Percentiles rank a stretch among this genome's conserved stretches.
These are phyloP conservation scores for Metschnikowia orientalis DNA, from an alignment of 805 yeast genomes.

Conservation along the genomic window DNA sequence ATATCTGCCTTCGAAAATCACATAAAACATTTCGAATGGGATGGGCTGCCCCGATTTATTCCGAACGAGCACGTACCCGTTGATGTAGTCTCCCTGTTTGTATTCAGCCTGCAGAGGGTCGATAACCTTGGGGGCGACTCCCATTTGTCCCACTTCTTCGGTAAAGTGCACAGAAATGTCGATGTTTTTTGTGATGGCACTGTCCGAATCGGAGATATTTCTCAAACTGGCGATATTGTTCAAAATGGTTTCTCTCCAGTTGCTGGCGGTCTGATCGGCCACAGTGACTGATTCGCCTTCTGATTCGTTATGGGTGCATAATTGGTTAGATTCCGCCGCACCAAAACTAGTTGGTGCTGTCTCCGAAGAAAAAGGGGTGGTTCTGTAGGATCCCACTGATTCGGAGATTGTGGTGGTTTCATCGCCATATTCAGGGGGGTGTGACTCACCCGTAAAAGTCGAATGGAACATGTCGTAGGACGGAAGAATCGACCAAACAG, in stretches of 20 bases:
- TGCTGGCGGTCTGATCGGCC: conserved; percentile 31
- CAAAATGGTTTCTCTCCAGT: conserved; percentile 37
- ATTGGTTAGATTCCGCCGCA: neutral
- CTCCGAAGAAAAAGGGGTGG: too few species aligned
- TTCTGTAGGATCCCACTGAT: conserved; percentile 4
- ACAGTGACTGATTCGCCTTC: conserved; percentile 19
- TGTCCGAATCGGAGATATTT: conserved; percentile 28
- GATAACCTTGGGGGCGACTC: conserved; percentile 24
- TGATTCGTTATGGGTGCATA: neutral
- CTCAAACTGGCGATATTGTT: conserved; percentile 35
- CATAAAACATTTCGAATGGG: conserved; percentile 59
- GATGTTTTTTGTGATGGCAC: conserved; percentile 24
- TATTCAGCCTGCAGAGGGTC: conserved; percentile 42
- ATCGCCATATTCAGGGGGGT: conserved; percentile 16
- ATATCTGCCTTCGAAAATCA: conserved; percentile 50
- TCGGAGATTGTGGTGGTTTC: conserved; percentile 8
- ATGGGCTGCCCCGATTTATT: conserved; percentile 41
- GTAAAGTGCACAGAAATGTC: conserved; percentile 30
- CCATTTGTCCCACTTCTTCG: conserved; percentile 28
- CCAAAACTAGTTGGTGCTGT: conserved; percentile 1
- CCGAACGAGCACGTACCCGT: conserved; percentile 46
- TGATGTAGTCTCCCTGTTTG: conserved; percentile 60
- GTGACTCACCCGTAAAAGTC: conserved; percentile 12
- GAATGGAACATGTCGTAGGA: conserved; percentile 33
- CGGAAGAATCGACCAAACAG: conserved; percentile 38